Base-by-base conservation (phyloP, 2,329 filamentous ascomycete species). In the Bipolaris oryzae region DNA sequence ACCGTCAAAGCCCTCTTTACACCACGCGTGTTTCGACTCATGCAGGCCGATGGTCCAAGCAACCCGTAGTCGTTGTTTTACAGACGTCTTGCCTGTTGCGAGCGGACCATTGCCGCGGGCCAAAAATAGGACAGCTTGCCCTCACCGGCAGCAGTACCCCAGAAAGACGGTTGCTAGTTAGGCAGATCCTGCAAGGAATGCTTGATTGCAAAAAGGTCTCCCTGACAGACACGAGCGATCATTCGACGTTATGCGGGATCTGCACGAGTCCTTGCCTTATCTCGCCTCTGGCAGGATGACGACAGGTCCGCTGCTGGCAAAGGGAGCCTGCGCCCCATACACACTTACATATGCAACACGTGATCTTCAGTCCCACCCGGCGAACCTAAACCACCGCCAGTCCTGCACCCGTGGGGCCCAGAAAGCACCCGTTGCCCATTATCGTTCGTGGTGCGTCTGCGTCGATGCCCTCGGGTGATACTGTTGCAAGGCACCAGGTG, bases 91-190 rank as follows among this genome's bases (percentile, higher is more conserved):
- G 50, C 54, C 55, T 56, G 57, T 60, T 64, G 50, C 23, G 62
- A 51, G 47, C 53, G 54, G 49, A 52, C 48, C 47, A 56, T 60
- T 42, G 55, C 56, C 53, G 53, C 60, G 48, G 43, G 53, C 71
- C 66, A 53, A 68, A 74, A 74, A 75, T 74, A 75, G 70, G 58
- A 66, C 63, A 42, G 45, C 50, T 62, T 63, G 25, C 60, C 61
- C 25, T 55, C 57, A 53, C 55, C 48, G 64, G 66, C 51, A 54
- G 51, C 64, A 56, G 59, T 68, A 67, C 68, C 65, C 68, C 64
- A 68, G 61, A 69, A 67, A 68, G 59, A 64, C 68, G 58, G 66
- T 58, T 57, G 50, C 44, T 49, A 52, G 68, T 67, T 61, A 66
- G 67, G 69, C 49, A 53, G 50, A 56, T 60, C 45, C 28, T 52